Evolutionary conservation across 768 basidiomycete genomes (phyloP).

Genomic region (Russula lepida): DNA sequence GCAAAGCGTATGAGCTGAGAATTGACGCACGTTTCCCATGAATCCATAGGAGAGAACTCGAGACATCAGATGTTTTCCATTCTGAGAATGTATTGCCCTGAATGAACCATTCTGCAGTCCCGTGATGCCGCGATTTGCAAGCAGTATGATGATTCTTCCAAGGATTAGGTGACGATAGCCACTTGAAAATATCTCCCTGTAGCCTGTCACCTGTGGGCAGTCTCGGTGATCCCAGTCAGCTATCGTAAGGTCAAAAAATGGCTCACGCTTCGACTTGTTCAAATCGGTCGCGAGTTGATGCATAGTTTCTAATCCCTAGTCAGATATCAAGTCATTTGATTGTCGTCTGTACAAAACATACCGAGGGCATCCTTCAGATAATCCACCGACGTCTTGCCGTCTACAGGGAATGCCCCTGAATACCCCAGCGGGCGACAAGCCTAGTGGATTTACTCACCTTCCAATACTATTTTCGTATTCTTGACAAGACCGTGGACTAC

Average conservation of each 20-base stretch:
- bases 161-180: not conserved
- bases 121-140: not conserved
- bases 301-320: too few relatives aligned
- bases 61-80: not conserved
- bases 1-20: not conserved
- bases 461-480: too few relatives aligned
- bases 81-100: not conserved
- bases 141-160: not conserved
- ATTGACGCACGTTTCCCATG: not conserved
- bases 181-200: not conserved
- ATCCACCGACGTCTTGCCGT: too few relatives aligned
- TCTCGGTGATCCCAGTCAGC: not conserved
- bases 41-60: not conserved
- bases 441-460: not conserved
- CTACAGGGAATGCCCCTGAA: not conserved
- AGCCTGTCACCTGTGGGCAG: not conserved
- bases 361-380: too few relatives aligned
- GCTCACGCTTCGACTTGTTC: not conserved
- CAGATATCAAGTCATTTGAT: too few relatives aligned
- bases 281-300: not conserved
- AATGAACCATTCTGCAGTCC: not conserved
- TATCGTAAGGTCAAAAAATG: not conserved
- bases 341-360: too few relatives aligned
- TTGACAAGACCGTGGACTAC: too few relatives aligned
- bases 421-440: not conserved